Evolutionary conservation across 164 flowering plant species (phyloP).

Genomic region (Chimonanthus salicifolius): DNA sequence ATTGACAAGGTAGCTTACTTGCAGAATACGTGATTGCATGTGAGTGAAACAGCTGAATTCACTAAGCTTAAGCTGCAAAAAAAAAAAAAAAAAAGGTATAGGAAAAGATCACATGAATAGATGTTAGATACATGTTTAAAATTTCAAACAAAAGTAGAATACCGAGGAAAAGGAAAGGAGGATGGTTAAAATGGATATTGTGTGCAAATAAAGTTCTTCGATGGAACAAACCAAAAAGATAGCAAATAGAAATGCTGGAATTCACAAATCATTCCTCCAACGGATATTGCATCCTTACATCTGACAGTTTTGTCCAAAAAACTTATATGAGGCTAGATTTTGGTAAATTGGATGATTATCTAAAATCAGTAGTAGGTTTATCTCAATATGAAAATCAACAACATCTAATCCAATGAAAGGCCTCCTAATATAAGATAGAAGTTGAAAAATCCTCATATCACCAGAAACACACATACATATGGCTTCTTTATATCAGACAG

Average conservation of each 20-base stretch:
- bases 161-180: not conserved
- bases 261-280: not conserved
- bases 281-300: too few relatives aligned
- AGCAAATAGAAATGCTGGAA: not conserved
- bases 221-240: not conserved
- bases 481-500: too few relatives aligned
- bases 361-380: too few relatives aligned
- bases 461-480: too few relatives aligned
- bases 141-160: not conserved
- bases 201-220: not conserved
- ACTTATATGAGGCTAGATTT: too few relatives aligned
- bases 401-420: too few relatives aligned
- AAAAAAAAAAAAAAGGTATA: too few relatives aligned
- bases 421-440: too few relatives aligned
- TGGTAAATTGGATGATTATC: too few relatives aligned
- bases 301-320: too few relatives aligned
- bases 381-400: too few relatives aligned
- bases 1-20: slow-evolving; percentile 39
- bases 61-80: slow-evolving; percentile 70
- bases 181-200: not conserved
- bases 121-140: not conserved
- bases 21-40: slow-evolving; percentile 94
- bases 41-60: slow-evolving; percentile 59
- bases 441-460: too few relatives aligned
- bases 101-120: not conserved